Base-by-base conservation (phyloP, 495 filamentous ascomycete species). In the Xylona heveae region DNA sequence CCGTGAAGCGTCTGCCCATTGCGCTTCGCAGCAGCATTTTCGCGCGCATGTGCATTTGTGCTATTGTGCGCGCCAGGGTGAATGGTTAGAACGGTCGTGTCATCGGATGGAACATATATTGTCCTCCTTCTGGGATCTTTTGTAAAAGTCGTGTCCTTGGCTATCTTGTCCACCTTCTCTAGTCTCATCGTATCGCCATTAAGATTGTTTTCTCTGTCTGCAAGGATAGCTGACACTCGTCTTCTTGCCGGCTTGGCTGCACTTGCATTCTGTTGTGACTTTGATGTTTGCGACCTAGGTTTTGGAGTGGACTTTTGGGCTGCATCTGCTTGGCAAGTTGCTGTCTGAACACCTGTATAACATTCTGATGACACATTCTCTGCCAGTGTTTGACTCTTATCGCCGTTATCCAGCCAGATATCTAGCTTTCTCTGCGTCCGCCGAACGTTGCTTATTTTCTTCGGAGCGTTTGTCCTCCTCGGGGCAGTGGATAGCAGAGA, bases 101-200 rank as follows among this genome's bases (percentile, higher is more conserved):
- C 53, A 13, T 57, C 53, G 0, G 52, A 48, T 9, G 54, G 54
- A 13, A 56, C 43, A 30, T 52, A 56, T 14, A 58, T 56, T 2
- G 54, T 58, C 26, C 50, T 41, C 27, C 54, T 38, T 3, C 54
- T 42, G 8, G 53, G 49, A 14, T 53, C 40, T 33, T 53, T 54
- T 39, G 37, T 39, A 7, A 47, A 2, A 5, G 16, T 28, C 3
- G n/a, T 19, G 6, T 9, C 15, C 33, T 35, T 24, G 14, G 15
- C 8, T n/a, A 4, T 7, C 9, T 23, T 24, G 19, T 18, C 19
- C 9, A 19, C 14, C 10, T 24, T n/a, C 9, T 23, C 20, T 3
- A 2, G 10, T 19, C 13, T 22, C 10, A 19, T 14, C 16, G 31
- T 19, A n/a, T 8, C 21, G 3, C 12, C 6, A 6, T 15, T 31